Conservation (phyloP, 306 rosid species). For the Gleditsia sinensis region DNA sequence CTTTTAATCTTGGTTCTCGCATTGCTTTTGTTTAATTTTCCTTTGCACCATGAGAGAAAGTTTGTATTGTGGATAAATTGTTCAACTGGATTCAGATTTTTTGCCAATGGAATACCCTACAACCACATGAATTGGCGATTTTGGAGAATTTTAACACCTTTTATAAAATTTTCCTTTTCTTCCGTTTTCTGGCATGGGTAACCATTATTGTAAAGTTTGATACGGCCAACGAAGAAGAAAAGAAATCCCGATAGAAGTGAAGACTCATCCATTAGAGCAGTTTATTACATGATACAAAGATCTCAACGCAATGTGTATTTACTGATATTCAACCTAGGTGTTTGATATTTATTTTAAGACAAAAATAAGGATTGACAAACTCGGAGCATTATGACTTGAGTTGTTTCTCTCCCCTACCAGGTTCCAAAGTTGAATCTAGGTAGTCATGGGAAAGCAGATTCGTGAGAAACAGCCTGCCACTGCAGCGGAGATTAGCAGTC, state of each 20-base stretch:
- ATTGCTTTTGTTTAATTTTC: too few relatives aligned
- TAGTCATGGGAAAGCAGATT: constrained; percentile 50
- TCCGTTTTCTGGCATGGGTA: not conserved
- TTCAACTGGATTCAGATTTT: too few relatives aligned
- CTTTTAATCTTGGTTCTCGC: constrained; percentile 1
- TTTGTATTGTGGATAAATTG: too few relatives aligned
- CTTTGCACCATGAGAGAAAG: too few relatives aligned
- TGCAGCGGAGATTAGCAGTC: constrained; percentile 32
- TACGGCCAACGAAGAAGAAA: not conserved
- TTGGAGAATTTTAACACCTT: not conserved
- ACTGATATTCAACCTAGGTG: not conserved
- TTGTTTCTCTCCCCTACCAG: not conserved
- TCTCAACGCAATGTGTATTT: not conserved
- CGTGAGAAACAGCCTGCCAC: constrained; percentile 18
- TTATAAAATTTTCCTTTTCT: not conserved
- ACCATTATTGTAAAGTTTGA: not conserved
- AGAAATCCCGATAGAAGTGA: not conserved
- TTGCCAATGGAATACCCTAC: too few relatives aligned
- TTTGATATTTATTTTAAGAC: constrained; percentile 18
- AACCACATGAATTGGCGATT: too few relatives aligned
- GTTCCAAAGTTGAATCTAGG: constrained; percentile 14
- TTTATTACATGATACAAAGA: not conserved
- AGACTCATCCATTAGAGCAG: not conserved
- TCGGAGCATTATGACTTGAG: constrained; percentile 26
- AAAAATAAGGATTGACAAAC: constrained; percentile 30